These are phyloP conservation scores for Boletus semigastroideus DNA, from an alignment of 1,284 basidiomycete genomes.

Conservation along the genomic window DNA sequence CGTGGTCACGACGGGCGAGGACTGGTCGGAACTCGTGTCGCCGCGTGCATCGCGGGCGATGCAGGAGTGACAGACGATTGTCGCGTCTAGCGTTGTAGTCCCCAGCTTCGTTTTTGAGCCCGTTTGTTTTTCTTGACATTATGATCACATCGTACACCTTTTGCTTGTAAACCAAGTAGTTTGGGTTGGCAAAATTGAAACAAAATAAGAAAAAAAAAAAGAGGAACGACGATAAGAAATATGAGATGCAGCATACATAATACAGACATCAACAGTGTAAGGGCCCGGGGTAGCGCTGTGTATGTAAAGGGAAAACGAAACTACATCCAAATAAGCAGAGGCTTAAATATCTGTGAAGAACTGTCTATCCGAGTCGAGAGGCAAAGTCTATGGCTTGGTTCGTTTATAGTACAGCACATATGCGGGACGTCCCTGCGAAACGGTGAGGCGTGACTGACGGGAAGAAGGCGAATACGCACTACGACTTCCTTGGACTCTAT, in stretches of 20 bases:
- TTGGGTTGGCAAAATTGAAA: slow-evolving; percentile 1
- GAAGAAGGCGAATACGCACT: slow-evolving; percentile 49
- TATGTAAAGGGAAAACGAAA: not conserved
- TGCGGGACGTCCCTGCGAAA: slow-evolving; percentile 72
- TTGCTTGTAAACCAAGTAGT: slow-evolving; percentile 28
- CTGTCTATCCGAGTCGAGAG: not conserved
- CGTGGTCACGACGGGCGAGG: not conserved
- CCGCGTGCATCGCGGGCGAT: slow-evolving; percentile 14
- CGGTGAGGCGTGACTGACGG: slow-evolving; percentile 5
- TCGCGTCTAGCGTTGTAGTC: not conserved
- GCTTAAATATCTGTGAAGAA: slow-evolving; percentile 28
- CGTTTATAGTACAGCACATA: slow-evolving; percentile 89
- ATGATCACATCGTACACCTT: slow-evolving; percentile 27
- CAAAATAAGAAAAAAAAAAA: not conserved
- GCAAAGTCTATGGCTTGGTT: slow-evolving; percentile 49
- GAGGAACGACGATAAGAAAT: not conserved
- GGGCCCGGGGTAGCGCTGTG: slow-evolving; percentile 23
- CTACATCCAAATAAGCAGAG: slow-evolving; percentile 35
- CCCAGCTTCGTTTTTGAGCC: too few relatives aligned
- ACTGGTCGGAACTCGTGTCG: slow-evolving; percentile 19
- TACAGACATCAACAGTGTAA: slow-evolving; percentile 16
- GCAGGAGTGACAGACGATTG: slow-evolving; percentile 16
- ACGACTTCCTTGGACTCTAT: slow-evolving; percentile 81
- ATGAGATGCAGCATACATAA: slow-evolving; percentile 23
- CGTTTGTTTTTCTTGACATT: slow-evolving; percentile 15